phyloP scores from a whole-genome alignment of 106 monocot genomes.

The Allium sativum region DNA sequence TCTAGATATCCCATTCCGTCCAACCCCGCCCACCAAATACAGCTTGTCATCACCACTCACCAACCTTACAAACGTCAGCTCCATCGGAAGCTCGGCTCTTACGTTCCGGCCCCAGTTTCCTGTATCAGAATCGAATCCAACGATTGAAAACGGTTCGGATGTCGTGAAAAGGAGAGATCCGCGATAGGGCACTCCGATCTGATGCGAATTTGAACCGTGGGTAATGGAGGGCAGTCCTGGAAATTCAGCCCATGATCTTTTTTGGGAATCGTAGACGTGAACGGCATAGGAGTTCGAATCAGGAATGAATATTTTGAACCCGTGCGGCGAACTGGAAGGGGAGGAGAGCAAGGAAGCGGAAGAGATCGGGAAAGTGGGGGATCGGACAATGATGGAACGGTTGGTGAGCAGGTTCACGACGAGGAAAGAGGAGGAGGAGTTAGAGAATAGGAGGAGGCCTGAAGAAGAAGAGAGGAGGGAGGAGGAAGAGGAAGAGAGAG shows the following conservation, averaged over 20 bases:
- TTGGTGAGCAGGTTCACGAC: slow-evolving; percentile 26
- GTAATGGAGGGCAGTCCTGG: slow-evolving; percentile 6
- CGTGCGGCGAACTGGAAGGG: slow-evolving; percentile 9
- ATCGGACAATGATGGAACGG: slow-evolving; percentile 16
- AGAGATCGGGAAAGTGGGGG: neutral
- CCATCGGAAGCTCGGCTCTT: slow-evolving; percentile 8
- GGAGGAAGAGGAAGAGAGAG: slow-evolving; percentile 8
- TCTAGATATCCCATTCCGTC: slow-evolving; percentile 37
- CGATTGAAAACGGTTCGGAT: slow-evolving; percentile 29
- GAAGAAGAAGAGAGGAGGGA: slow-evolving; percentile 6
- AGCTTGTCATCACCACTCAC: slow-evolving; percentile 15
- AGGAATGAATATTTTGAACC: slow-evolving; percentile 31
- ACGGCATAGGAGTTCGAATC: slow-evolving; percentile 9
- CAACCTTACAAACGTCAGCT: slow-evolving; percentile 24
- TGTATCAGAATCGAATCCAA: slow-evolving; percentile 11
- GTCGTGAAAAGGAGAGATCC: slow-evolving; percentile 25
- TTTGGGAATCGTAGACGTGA: slow-evolving; percentile 27
- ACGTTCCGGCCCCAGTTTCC: neutral
- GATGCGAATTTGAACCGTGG: slow-evolving; percentile 1
- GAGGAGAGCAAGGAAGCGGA: slow-evolving; percentile 7
- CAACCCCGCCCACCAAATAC: slow-evolving; percentile 29
- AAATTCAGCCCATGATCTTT: slow-evolving; percentile 18
- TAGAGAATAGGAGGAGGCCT: slow-evolving; percentile 2
- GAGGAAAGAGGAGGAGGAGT: slow-evolving; percentile 10
- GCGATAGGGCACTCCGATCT: slow-evolving; percentile 14